These are phyloP conservation scores for Fraxinus sp. DNA, from an alignment of 305 asterid genomes.

Conservation along the genomic window DNA sequence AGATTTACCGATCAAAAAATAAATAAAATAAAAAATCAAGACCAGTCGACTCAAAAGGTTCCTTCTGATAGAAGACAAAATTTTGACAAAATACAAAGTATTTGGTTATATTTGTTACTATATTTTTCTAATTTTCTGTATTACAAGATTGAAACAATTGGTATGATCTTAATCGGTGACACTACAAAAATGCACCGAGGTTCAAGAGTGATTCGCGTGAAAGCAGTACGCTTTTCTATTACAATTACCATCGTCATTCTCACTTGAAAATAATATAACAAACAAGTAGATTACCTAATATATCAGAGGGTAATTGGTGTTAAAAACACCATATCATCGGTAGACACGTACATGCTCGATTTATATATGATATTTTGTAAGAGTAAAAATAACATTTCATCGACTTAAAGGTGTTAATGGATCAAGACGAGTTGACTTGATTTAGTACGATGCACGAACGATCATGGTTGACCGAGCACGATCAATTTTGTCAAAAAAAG, in stretches of 20 bases:
- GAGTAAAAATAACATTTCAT: too few relatives aligned
- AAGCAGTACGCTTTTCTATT: background rate
- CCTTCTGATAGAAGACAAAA: background rate
- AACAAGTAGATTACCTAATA: background rate
- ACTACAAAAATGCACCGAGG: background rate
- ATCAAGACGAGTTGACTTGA: too few relatives aligned
- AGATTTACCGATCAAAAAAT: too few relatives aligned
- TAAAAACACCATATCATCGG: constrained; percentile 19
- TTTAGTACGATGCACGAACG: too few relatives aligned
- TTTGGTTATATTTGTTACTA: background rate
- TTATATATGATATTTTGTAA: too few relatives aligned
- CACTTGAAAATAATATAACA: background rate
- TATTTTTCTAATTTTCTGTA: background rate
- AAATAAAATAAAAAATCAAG: background rate
- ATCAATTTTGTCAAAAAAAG: too few relatives aligned
- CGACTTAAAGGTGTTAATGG: background rate
- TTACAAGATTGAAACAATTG: background rate
- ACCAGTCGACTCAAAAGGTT: background rate
- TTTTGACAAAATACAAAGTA: background rate
- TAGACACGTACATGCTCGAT: too few relatives aligned
- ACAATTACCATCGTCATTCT: background rate
- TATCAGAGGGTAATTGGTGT: background rate
- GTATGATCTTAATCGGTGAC: background rate
- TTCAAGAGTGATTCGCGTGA: background rate
- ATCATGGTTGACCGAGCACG: too few relatives aligned